A percentile compares a stretch with the other conserved stretches of the same genome.
Conservation (phyloP, 192 early-diverging fungal genomes). For the Chytriomyces sp. region DNA sequence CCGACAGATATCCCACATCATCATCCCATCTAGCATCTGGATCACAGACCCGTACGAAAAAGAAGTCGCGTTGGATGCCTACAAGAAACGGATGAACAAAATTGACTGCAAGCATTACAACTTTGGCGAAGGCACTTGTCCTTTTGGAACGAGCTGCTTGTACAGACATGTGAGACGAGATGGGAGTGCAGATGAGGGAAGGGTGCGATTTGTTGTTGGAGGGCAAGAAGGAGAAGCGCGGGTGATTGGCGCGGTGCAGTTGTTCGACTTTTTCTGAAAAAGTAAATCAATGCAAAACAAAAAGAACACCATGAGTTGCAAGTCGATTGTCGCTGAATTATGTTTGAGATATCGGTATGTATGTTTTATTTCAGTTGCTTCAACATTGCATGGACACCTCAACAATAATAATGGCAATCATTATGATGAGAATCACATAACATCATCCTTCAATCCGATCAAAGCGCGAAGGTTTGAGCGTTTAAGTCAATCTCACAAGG, state of each 20-base stretch:
- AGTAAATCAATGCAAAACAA: not conserved
- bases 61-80: slow-evolving; percentile 47
- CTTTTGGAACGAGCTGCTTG: slow-evolving; percentile 59
- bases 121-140: slow-evolving; percentile 54
- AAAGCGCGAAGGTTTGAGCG: too few relatives aligned
- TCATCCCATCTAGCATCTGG: slow-evolving; percentile 56
- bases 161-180: slow-evolving; percentile 53
- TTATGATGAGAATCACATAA: too few relatives aligned
- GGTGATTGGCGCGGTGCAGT: slow-evolving; percentile 41
- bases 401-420: too few relatives aligned
- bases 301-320: too few relatives aligned
- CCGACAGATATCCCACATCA: slow-evolving; percentile 51
- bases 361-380: too few relatives aligned
- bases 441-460: too few relatives aligned
- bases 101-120: slow-evolving; percentile 60
- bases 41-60: slow-evolving; percentile 41
- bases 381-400: too few relatives aligned
- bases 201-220: slow-evolving; percentile 42
- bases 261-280: slow-evolving; percentile 50
- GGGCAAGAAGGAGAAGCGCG: slow-evolving; percentile 41
- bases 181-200: slow-evolving; percentile 43
- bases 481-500: too few relatives aligned
- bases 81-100: slow-evolving; percentile 47
- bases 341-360: too few relatives aligned
- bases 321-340: too few relatives aligned